Evolutionary conservation across 306 rosid genomes (phyloP), one percentile per base, ranked within the genome.

Genomic region (Adenanthera pavonina): DNA sequence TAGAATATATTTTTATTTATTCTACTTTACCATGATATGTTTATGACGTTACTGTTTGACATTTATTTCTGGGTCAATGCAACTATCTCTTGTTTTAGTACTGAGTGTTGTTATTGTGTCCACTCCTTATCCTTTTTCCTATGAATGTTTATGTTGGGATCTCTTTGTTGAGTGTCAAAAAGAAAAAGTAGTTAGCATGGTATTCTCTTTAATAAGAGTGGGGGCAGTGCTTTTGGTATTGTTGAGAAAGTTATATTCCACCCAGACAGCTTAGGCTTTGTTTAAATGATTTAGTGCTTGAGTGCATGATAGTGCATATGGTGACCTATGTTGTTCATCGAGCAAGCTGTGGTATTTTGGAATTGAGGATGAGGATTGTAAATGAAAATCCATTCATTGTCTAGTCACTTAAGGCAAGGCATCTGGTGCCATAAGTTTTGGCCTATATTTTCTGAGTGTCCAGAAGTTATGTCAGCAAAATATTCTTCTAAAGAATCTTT

Each of bases 141-240:
- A 2, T 79, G 65, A 68, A 49, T 44, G 69, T 69, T 67, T 40
- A 20, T 48, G 51, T 33, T 33, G 25, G 78, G 33, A 69, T 81
- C 51, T 74, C 80, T 57, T 72, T 67, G 68, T 40, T 77, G 60
- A 57, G 34, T 77, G 56, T 66, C n/a, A n/a, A n/a, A n/a, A n/a
- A n/a, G 20, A 64, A 7, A 35, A 35, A 6, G 46, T 36, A 64
- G 7, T 56, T 40, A 56, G 41, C 57, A 40, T 33, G 30, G 30
- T 56, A 59, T 54, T 64, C 51, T 48, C 67, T 80, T 62, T 69
- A 69, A 61, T 56, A 41, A 73, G 15, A 0, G 15, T 8, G 35
- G 8, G 80, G 69, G n/a, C 54, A 66, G 59, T 19, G 36, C 53
- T 61, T 85, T 54, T 77, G 77, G 77, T 12, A 48, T 17, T 20